Evolutionary conservation across 352 stramenopile species (phyloP).

Genomic region (Phytophthora agathidicida): DNA sequence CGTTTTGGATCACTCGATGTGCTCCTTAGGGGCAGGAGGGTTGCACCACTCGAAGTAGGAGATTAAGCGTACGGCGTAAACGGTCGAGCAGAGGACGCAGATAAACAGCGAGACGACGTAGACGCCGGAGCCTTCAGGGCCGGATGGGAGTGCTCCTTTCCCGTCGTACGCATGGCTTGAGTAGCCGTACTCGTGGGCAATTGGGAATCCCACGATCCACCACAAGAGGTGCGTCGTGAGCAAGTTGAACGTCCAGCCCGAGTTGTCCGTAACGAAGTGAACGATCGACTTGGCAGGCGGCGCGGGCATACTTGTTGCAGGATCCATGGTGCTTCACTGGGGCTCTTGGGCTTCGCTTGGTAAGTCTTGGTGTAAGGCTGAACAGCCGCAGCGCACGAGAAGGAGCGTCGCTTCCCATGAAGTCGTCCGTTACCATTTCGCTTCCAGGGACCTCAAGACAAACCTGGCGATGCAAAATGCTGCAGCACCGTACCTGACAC

Average conservation of each 20-base stretch:
- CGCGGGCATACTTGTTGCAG: constrained; percentile 7
- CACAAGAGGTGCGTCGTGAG: constrained; percentile 82
- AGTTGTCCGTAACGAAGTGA: constrained; percentile 76
- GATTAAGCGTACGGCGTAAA: constrained; percentile 61
- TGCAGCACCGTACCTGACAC: no score
- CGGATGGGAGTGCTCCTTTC: constrained; percentile 78
- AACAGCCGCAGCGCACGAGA: neutral
- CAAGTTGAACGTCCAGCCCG: constrained; percentile 88
- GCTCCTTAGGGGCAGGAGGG: constrained; percentile 32
- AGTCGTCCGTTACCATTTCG: constrained; percentile 23
- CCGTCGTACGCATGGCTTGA: constrained; percentile 76
- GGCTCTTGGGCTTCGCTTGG: constrained; percentile 6
- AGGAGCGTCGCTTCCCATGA: constrained; percentile 18
- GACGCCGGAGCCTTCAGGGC: constrained; percentile 72
- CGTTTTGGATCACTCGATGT: constrained; percentile 26
- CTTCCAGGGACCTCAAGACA: neutral
- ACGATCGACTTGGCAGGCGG: constrained; percentile 44
- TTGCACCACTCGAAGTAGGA: constrained; percentile 57
- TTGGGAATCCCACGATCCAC: constrained; percentile 81
- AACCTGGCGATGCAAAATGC: constrained; percentile 14
- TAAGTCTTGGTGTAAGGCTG: constrained; percentile 11
- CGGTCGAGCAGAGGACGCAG: constrained; percentile 71
- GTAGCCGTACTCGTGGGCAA: constrained; percentile 82
- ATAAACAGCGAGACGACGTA: constrained; percentile 87
- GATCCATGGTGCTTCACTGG: constrained; percentile 25